Evolutionary conservation across 2,329 filamentous ascomycete genomes (phyloP).

Genomic region (Colletotrichum sp.): DNA sequence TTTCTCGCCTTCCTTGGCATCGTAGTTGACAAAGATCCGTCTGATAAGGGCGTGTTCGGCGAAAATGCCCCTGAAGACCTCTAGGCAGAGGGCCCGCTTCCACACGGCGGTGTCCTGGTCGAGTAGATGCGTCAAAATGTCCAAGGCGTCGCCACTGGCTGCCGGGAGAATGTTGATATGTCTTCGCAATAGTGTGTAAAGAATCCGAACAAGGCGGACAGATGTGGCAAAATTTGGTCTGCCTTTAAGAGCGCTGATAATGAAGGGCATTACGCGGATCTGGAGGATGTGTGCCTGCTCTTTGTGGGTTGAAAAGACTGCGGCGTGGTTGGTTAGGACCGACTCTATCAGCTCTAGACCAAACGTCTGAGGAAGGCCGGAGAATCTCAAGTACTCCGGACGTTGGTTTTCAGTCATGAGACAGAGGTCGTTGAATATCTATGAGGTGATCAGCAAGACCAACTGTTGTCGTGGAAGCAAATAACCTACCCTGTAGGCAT

Average conservation of each 20-base stretch:
- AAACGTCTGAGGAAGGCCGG: conserved; percentile 79
- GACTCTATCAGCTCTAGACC: conserved; percentile 93
- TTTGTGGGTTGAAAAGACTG: conserved; percentile 76
- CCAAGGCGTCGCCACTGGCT: conserved; percentile 84
- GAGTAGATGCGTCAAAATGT: conserved; percentile 81
- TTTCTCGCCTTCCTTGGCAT: conserved; percentile 73
- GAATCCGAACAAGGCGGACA: conserved; percentile 80
- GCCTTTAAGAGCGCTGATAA: conserved; percentile 79
- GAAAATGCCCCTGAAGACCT: conserved; percentile 87
- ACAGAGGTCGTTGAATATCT: conserved; percentile 90
- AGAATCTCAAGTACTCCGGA: conserved; percentile 81
- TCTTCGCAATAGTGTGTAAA: conserved; percentile 80
- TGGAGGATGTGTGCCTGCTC: conserved; percentile 84
- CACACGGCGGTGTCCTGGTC: conserved; percentile 85
- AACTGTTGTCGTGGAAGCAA: not conserved
- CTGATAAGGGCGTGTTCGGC: conserved; percentile 79
- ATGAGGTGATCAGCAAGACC: conserved; percentile 6
- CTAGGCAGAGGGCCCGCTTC: conserved; percentile 91
- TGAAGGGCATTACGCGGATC: conserved; percentile 79
- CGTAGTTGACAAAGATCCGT: conserved; percentile 81
- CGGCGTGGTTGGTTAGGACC: conserved; percentile 83
- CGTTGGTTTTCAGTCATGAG: conserved; percentile 84
- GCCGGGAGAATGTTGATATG: conserved; percentile 76
- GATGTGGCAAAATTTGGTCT: conserved; percentile 81
- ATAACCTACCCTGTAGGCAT: conserved; percentile 74